Evolutionary conservation across 352 stramenopile species (phyloP).

Genomic region (Phytophthora europaea): DNA sequence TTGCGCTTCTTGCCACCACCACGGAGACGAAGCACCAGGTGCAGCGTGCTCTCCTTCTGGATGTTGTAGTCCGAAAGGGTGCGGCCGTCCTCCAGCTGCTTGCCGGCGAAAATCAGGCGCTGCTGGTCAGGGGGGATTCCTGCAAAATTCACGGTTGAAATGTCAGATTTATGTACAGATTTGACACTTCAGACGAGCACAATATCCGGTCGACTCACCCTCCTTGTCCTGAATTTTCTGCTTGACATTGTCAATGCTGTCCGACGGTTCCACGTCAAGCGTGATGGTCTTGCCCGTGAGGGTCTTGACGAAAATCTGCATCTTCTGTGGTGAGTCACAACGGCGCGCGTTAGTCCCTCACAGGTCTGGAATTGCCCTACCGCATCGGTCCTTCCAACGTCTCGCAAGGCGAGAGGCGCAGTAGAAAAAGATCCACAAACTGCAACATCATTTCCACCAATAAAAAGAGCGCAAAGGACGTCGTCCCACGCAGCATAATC

Average conservation of each 20-base stretch:
- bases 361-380: conserved; percentile 4
- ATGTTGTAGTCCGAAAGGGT: conserved; percentile 96
- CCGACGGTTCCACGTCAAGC: conserved; percentile 98
- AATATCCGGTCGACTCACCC: conserved; percentile 53
- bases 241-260: conserved; percentile 99
- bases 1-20: conserved; percentile 99
- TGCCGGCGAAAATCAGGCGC: conserved; percentile 99
- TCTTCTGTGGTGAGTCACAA: conserved; percentile 67
- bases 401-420: neutral
- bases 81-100: conserved; percentile 98
- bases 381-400: conserved; percentile 11
- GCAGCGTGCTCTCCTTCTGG: conserved; percentile 98
- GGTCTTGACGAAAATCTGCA: conserved; percentile 97
- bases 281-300: conserved; percentile 99
- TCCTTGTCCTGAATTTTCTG: conserved; percentile 99
- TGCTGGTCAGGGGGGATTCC: conserved; percentile 99
- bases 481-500: neutral
- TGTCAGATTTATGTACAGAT: too few relatives aligned
- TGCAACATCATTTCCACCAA: neutral
- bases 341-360: conserved; percentile 25
- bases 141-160: conserved; percentile 19
- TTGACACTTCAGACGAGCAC: neutral
- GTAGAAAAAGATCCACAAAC: neutral
- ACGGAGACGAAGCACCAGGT: conserved; percentile 97
- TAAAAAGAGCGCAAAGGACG: neutral